Conservation (phyloP, 176 grass and related monocot species). For the Aegilops speltoides region DNA sequence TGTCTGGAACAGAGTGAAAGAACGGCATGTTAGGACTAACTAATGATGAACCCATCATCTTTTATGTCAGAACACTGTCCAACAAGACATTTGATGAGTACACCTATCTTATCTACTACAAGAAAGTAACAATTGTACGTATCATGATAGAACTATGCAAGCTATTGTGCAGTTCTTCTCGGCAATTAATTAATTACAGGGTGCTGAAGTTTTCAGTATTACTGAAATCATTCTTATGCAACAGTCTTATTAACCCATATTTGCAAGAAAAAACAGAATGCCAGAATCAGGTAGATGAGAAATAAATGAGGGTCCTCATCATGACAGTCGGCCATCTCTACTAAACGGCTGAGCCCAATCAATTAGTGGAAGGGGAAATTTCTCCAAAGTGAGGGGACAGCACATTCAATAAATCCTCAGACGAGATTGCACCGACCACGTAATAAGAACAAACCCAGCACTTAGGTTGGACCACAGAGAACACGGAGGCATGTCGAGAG, state of each 20-base stretch:
- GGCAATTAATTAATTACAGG: background rate
- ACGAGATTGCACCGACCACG: background rate
- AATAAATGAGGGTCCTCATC: background rate
- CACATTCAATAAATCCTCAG: background rate
- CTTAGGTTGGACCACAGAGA: constrained; percentile 1
- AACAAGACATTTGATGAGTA: background rate
- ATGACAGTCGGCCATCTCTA: background rate
- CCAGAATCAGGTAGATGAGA: background rate
- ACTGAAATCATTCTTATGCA: background rate
- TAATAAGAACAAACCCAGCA: background rate
- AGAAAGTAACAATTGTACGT: background rate
- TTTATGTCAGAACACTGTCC: background rate
- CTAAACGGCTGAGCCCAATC: background rate
- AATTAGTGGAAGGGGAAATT: background rate
- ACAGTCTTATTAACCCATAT: too few relatives aligned
- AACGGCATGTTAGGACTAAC: background rate
- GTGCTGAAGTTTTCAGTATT: background rate
- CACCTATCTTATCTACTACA: background rate
- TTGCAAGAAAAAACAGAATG: background rate
- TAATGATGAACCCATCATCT: background rate
- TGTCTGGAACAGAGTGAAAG: constrained; percentile 43
- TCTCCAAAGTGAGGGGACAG: background rate
- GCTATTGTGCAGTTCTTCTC: background rate
- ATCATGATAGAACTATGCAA: background rate
- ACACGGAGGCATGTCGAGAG: constrained; percentile 3